Evolutionary conservation across 176 grass and related monocot genomes (phyloP).

Genomic region (Carex myosuroides): DNA sequence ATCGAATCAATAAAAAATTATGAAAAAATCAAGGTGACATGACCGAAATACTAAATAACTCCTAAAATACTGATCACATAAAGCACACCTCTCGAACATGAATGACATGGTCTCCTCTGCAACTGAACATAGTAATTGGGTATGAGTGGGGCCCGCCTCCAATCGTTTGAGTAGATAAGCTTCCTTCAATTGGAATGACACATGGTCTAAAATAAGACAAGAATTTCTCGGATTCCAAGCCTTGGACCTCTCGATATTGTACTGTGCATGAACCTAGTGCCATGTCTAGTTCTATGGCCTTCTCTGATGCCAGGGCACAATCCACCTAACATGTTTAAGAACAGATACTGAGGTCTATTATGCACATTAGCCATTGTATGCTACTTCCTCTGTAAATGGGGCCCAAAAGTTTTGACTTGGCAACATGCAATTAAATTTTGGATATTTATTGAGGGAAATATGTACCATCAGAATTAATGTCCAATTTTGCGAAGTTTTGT

Average conservation of each 20-base stretch:
- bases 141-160: conserved; percentile 21
- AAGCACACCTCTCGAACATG: conserved; percentile 57
- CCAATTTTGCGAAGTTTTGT: background rate
- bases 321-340: conserved; percentile 43
- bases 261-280: conserved; percentile 60
- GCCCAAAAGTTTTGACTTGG: background rate
- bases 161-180: conserved; percentile 37
- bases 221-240: conserved; percentile 70
- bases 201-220: conserved; percentile 94
- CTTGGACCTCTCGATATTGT: conserved; percentile 73
- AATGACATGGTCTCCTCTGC: conserved; percentile 71
- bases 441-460: background rate
- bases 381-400: background rate
- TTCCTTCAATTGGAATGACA: conserved; percentile 56
- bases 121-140: conserved; percentile 48
- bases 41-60: background rate
- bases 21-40: background rate
- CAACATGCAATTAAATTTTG: background rate
- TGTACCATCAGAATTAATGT: background rate
- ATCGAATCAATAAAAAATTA: background rate
- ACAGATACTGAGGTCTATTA: background rate
- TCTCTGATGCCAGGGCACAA: conserved; percentile 52
- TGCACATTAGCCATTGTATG: background rate
- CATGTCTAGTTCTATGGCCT: conserved; percentile 68
- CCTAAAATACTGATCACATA: background rate